Base-by-base conservation (phyloP, 108 stramenopile genomes). In the Discostella pseudostelligera region DNA sequence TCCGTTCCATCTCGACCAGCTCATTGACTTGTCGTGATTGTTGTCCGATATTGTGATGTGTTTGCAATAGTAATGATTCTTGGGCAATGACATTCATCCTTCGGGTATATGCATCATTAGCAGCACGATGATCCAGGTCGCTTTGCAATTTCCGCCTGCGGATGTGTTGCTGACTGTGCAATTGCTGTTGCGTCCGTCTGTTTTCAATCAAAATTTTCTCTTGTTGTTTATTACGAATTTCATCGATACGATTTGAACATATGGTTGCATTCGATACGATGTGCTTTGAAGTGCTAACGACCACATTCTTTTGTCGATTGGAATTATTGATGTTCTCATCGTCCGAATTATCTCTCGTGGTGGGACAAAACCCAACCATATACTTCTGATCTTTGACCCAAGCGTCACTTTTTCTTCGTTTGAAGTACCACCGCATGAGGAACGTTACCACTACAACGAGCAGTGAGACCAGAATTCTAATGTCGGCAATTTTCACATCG, bases 211-310 rank as follows among this genome's bases (percentile, higher is more conserved):
- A 51, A 13, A 66, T 44, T 12, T 66, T 14, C 24, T 48, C 11
- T 56, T 74, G 73, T 25, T 74, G 73, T 39, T 51, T 59, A 28
- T 17, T 54, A 9, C 73, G 65, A 36, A 74, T 46, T 59, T 50
- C 13, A 24, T 6, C 32, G 32, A 49, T 8, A 20, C 36, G 61
- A 35, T 46, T 3, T 8, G 47, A 2, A 0, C 12, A 10, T 25
- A 11, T 17, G 12, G 37, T 22, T 36, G 51, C 12, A 56, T 56
- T 37, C n/a, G 16, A 19, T 8, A 13, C 14, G 1, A n/a, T 26
- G 5, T 19, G 3, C 32, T 3, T 32, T 32, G 32, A 32, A 32
- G 32, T 4, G 3, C 32, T 32, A 4, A 5, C 8, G 22, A 50
- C 24, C 28, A 2, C 40, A 17, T 59, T 59, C 16, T 46, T 14